These are phyloP conservation scores for Oenanthe javanica DNA, from an alignment of 140 eudicot genomes.

Conservation along the genomic window DNA sequence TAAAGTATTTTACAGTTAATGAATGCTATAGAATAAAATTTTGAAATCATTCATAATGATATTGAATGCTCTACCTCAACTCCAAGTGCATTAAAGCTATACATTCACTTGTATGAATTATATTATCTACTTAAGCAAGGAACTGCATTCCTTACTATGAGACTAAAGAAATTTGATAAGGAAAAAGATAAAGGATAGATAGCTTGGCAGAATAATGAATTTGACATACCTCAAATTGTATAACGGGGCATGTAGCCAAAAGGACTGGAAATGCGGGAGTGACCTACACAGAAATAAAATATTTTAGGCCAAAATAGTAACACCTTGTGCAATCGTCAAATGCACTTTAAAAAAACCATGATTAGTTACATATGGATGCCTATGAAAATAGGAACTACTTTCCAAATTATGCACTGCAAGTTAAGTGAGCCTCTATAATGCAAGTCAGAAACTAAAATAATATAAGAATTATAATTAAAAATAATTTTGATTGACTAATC, in stretches of 20 bases:
- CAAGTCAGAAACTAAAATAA: background rate
- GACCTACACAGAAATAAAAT: slow-evolving; percentile 42
- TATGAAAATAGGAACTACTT: background rate
- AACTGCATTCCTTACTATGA: background rate
- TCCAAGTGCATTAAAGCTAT: background rate
- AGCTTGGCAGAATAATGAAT: background rate
- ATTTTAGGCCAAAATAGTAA: background rate
- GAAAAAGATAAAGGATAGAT: background rate
- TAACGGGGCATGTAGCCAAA: slow-evolving; percentile 60
- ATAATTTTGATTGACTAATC: background rate
- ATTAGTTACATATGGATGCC: background rate
- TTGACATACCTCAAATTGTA: slow-evolving; percentile 75
- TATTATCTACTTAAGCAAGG: background rate
- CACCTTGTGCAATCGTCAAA: background rate
- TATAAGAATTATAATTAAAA: background rate
- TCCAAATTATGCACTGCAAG: background rate
- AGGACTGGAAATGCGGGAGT: slow-evolving; percentile 83
- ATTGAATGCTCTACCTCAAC: background rate
- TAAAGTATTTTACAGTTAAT: background rate
- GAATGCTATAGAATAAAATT: background rate
- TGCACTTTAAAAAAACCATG: background rate
- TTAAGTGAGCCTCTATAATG: background rate
- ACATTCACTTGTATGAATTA: background rate
- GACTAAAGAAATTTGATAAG: background rate
- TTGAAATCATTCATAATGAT: background rate